Evolutionary conservation across 345 rosid genomes (phyloP).

Genomic region (Aegle marmelos): DNA sequence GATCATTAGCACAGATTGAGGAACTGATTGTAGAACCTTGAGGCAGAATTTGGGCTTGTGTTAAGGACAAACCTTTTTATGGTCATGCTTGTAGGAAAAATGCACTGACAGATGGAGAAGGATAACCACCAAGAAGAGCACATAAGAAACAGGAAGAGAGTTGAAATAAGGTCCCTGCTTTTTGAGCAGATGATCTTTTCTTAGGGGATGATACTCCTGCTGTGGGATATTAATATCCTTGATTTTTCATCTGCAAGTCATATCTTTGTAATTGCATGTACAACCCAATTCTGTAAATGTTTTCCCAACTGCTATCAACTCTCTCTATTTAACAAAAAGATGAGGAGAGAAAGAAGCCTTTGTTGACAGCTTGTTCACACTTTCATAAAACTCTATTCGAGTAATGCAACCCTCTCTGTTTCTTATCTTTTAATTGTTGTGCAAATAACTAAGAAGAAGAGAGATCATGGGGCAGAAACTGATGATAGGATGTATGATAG

Average conservation of each 20-base stretch:
- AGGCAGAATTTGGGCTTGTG: neutral
- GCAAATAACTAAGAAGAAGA: neutral
- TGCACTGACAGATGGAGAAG: neutral
- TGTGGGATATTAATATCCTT: neutral
- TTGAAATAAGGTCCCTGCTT: neutral
- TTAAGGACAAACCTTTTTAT: neutral
- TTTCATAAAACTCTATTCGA: no score
- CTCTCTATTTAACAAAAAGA: neutral
- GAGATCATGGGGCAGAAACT: neutral
- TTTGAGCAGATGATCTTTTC: neutral
- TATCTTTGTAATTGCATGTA: neutral
- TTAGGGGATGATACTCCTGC: neutral
- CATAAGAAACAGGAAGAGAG: neutral
- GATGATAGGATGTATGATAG: neutral
- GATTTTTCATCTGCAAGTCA: neutral
- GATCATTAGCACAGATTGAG: neutral
- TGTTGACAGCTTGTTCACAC: neutral
- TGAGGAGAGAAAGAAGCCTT: neutral
- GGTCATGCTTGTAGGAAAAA: neutral
- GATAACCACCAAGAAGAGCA: neutral
- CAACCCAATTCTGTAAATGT: neutral
- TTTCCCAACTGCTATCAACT: neutral
- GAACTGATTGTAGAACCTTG: neutral
- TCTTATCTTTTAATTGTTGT: neutral
- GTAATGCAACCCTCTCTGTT: neutral